Percentiles rank a stretch among this genome's conserved stretches.
These are phyloP conservation scores for Cyanidium caldarium DNA, from an alignment of 23 red algal genomes.

Conservation along the genomic window DNA sequence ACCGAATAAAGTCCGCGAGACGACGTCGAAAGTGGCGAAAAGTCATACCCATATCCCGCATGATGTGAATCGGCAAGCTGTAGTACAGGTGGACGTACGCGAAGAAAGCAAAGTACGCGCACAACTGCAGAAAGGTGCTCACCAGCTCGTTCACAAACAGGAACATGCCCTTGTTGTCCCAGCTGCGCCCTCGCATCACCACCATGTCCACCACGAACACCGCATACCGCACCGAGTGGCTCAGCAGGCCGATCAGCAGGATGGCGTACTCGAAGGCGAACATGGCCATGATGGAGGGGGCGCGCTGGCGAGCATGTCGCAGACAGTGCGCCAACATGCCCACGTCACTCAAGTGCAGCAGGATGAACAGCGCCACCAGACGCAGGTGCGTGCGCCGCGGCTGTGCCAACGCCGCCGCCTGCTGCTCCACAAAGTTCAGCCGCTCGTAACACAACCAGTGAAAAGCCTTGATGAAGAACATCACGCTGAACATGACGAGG, in stretches of 20 bases:
- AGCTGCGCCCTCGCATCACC: conserved; percentile 33
- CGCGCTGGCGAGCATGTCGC: conserved; percentile 12
- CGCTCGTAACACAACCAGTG: conserved; percentile 91
- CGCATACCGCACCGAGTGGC: conserved; percentile 34
- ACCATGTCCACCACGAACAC: conserved; percentile 49
- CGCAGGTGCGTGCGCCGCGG: conserved; percentile 41
- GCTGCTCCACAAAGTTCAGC: conserved; percentile 73
- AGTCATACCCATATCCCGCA: conserved; percentile 81
- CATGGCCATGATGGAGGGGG: conserved; percentile 51
- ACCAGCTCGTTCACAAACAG: conserved; percentile 80
- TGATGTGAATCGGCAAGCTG: conserved; percentile 78
- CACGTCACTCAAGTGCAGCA: conserved; percentile 30
- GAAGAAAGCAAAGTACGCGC: conserved; percentile 82
- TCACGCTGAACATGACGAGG: conserved; percentile 41
- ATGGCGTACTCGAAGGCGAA: conserved; percentile 91
- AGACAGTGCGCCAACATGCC: conserved; percentile 29
- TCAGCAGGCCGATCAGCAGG: conserved; percentile 46
- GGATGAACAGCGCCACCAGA: conserved; percentile 41
- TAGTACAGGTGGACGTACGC: conserved; percentile 78
- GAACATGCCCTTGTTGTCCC: conserved; percentile 63
- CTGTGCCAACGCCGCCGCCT: conserved; percentile 10
- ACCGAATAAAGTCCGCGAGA: conserved; percentile 69
- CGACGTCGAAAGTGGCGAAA: conserved; percentile 44
- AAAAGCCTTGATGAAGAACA: conserved; percentile 79
- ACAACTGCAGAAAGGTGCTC: conserved; percentile 63